These are phyloP conservation scores for Tylopilus orsonianus DNA, from an alignment of 1,284 basidiomycete species.

Conservation along the genomic window DNA sequence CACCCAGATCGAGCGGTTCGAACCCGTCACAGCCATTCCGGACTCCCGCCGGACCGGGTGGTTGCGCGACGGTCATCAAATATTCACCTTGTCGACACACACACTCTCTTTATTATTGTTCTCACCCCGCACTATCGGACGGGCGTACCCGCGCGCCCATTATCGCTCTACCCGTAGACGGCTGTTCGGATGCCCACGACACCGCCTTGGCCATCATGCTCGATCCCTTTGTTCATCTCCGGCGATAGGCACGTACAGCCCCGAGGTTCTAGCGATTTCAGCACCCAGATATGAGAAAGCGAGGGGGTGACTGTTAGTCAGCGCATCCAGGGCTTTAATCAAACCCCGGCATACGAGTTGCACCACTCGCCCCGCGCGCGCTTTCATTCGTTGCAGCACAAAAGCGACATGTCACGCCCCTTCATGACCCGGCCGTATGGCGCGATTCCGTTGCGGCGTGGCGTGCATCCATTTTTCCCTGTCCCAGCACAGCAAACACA, in stretches of 20 bases:
- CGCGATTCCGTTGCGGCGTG: neutral
- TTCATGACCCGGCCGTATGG: constrained; percentile 26
- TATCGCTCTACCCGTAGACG: too few species aligned
- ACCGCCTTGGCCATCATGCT: neutral
- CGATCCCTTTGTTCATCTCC: constrained; percentile 16
- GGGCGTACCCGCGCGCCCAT: too few species aligned
- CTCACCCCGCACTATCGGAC: constrained; percentile 21
- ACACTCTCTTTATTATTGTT: neutral
- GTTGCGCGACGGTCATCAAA: neutral
- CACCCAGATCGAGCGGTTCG: too few species aligned
- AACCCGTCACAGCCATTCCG: too few species aligned
- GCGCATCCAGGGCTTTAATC: neutral
- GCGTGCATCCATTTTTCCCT: neutral
- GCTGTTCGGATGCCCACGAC: neutral
- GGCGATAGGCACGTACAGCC: constrained; percentile 19
- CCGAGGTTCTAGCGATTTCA: neutral
- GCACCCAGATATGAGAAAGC: neutral
- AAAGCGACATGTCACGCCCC: constrained; percentile 15
- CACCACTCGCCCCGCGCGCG: neutral
- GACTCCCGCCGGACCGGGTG: too few species aligned
- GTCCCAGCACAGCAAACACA: constrained; percentile 20
- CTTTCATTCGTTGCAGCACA: constrained; percentile 11
- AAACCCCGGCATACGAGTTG: neutral
- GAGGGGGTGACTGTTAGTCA: neutral
- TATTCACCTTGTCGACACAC: neutral